Percentiles rank a stretch among this genome's conserved stretches.
Conservation (phyloP, 192 early-diverging fungal genomes). For the Dimargaris verticillata region DNA sequence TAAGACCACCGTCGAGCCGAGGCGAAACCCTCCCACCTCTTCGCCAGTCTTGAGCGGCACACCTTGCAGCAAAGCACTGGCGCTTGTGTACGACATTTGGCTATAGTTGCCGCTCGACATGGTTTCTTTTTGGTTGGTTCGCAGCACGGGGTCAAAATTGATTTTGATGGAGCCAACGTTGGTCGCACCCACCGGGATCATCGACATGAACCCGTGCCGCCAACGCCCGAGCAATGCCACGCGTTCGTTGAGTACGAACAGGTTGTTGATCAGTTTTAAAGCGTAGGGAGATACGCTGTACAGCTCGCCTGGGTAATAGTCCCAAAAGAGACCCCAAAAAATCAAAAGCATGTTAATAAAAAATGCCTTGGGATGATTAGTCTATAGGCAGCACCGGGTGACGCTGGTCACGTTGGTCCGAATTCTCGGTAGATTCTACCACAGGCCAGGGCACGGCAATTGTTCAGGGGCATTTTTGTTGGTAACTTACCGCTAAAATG, state of each 20-base stretch:
- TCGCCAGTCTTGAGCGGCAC: conserved; percentile 58
- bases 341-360: too few relatives aligned
- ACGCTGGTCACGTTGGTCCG: too few relatives aligned
- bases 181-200: conserved; percentile 94
- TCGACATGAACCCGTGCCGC: conserved; percentile 87
- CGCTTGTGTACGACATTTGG: conserved; percentile 51
- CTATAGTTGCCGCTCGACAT: conserved; percentile 52
- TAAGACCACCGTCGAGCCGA: conserved; percentile 90
- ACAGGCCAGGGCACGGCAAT: too few relatives aligned
- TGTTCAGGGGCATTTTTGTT: not conserved
- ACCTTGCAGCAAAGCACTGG: conserved; percentile 40
- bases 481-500: conserved; percentile 67
- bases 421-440: too few relatives aligned
- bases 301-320: conserved; percentile 51
- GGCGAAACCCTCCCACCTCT: conserved; percentile 87
- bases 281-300: conserved; percentile 90
- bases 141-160: conserved; percentile 76
- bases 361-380: too few relatives aligned
- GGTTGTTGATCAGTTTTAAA: conserved; percentile 59
- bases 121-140: conserved; percentile 43
- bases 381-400: too few relatives aligned
- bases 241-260: conserved; percentile 96
- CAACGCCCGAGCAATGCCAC: conserved; percentile 84
- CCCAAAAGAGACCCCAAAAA: too few relatives aligned
- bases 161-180: conserved; percentile 94